phyloP scores from a whole-genome alignment of 2,329 filamentous ascomycete genomes.

The Microsporum ferrugineum region DNA sequence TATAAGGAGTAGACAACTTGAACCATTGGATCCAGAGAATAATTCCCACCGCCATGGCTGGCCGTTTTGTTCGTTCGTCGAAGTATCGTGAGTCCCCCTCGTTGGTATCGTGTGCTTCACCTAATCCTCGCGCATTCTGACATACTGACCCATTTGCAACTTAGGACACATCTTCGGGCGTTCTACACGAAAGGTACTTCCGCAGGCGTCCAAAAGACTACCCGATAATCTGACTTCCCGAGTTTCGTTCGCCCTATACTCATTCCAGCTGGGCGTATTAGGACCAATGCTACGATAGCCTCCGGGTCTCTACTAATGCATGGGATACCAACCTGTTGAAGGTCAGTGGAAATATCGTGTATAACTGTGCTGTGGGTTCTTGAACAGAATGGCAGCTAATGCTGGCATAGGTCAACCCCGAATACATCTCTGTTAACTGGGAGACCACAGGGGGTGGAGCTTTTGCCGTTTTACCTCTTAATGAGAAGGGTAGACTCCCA shows the following conservation, averaged over 20 bases:
- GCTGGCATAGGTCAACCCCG: conserved; percentile 65
- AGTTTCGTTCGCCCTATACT: not conserved
- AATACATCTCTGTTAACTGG: conserved; percentile 97
- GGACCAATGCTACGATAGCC: conserved; percentile 97
- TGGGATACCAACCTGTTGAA: conserved; percentile 99
- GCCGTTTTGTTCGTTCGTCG: conserved; percentile 60
- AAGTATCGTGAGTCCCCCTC: conserved; percentile 52
- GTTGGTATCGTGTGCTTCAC: conserved; percentile 6
- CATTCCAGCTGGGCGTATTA: conserved; percentile 19
- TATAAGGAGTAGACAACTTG: not conserved
- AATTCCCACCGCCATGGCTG: conserved; percentile 44
- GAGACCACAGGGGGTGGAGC: conserved; percentile 90
- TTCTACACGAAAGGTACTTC: conserved; percentile 64
- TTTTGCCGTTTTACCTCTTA: conserved; percentile 86
- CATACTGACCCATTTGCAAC: conserved; percentile 21
- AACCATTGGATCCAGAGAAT: not conserved
- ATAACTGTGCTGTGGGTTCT: not conserved
- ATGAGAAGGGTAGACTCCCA: conserved; percentile 79
- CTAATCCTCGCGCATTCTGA: conserved; percentile 13
- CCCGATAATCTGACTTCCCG: conserved; percentile 2
- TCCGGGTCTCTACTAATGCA: conserved; percentile 93
- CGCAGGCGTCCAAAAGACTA: not conserved
- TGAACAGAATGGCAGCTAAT: conserved; percentile 7
- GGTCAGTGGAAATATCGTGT: conserved; percentile 44
- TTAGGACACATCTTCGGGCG: conserved; percentile 97